Conservation (phyloP, 345 rosid species). For the Aquilaria yunnanensis region DNA sequence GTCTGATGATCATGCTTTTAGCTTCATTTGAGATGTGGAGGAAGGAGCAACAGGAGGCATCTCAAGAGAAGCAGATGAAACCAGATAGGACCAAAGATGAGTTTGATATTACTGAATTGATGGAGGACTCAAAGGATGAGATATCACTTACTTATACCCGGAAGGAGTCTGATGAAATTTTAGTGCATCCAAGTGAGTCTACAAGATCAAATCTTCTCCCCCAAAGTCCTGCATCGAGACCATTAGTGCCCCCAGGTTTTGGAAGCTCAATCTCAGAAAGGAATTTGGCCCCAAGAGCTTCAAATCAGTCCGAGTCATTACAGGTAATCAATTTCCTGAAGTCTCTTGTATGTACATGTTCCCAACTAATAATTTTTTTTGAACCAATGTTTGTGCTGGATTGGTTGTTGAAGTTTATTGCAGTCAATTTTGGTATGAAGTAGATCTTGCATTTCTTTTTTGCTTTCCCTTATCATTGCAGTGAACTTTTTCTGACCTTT, state of each 20-base stretch:
- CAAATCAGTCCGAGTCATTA: conserved; percentile 25
- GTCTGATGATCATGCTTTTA: conserved; percentile 26
- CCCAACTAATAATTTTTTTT: no score
- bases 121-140: conserved; percentile 60
- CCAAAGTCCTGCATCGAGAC: conserved; percentile 63
- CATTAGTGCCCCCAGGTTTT: conserved; percentile 99
- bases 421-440: no score
- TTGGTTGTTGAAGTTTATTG: no score
- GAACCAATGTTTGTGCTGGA: no score
- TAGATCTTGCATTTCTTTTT: no score
- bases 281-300: conserved; percentile 43
- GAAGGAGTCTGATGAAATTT: conserved; percentile 30
- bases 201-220: conserved; percentile 34
- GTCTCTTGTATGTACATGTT: no score
- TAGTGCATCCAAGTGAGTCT: conserved; percentile 15
- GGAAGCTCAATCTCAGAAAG: conserved; percentile 38
- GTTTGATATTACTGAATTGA: conserved; percentile 57
- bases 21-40: conserved; percentile 94
- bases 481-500: no score
- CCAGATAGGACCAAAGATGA: conserved; percentile 50
- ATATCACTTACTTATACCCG: conserved; percentile 34
- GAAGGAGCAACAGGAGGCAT: conserved; percentile 86
- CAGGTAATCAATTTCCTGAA: conserved; percentile 31
- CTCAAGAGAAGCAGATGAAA: conserved; percentile 67
- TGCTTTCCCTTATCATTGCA: no score